Conservation (phyloP, 345 rosid genomes). For the Psidium guajava region DNA sequence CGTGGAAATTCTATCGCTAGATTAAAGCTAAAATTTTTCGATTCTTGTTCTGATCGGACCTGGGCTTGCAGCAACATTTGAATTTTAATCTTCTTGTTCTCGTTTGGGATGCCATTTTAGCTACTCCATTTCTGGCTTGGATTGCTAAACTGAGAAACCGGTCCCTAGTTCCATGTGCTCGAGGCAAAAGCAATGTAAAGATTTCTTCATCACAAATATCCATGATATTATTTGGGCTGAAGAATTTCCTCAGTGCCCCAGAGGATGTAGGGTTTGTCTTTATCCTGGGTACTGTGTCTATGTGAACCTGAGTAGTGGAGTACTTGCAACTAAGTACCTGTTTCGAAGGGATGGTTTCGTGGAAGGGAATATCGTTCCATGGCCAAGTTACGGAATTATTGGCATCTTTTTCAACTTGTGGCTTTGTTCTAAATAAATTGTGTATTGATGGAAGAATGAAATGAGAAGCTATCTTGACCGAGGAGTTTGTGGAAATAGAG, state of each 20-base stretch:
- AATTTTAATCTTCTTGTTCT: neutral
- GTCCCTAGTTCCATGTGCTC: neutral
- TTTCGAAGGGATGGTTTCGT: neutral
- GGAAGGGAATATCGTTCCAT: neutral
- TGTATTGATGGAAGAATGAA: neutral
- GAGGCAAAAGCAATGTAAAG: neutral
- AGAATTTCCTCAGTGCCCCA: neutral
- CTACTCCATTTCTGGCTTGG: neutral
- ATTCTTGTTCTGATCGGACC: neutral
- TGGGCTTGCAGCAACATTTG: neutral
- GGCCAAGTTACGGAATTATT: neutral
- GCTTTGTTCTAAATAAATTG: neutral
- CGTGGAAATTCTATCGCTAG: neutral
- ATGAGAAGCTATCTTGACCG: neutral
- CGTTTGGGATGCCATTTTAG: neutral
- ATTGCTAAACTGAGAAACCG: neutral
- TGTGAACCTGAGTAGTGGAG: neutral
- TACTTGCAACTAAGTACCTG: no score
- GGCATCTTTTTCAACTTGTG: neutral
- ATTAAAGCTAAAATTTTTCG: neutral
- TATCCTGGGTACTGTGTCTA: neutral
- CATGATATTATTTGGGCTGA: neutral
- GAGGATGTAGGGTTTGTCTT: neutral
- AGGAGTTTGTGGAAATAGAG: neutral
- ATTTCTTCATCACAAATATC: neutral